These are phyloP conservation scores for Zasmidium cellare DNA, from an alignment of 2,329 filamentous ascomycete species.

Conservation along the genomic window DNA sequence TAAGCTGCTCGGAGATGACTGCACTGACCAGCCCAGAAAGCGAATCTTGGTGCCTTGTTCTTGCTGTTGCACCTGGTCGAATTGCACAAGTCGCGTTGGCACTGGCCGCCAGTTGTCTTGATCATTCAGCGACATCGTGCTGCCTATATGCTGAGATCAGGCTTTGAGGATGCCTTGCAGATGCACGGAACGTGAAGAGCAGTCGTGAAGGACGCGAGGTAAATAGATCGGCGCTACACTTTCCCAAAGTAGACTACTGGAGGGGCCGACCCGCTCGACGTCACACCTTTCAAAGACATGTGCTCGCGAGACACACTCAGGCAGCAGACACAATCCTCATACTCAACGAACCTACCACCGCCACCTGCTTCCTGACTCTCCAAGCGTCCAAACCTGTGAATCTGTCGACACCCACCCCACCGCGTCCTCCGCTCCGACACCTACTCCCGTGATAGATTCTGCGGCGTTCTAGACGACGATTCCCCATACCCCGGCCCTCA, in stretches of 20 bases:
- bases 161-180: too few relatives aligned
- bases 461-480: background rate
- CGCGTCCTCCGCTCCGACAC: background rate
- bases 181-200: too few relatives aligned
- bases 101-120: slow-evolving; percentile 46
- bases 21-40: slow-evolving; percentile 82
- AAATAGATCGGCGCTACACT: background rate
- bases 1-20: slow-evolving; percentile 2
- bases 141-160: background rate
- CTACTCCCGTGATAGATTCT: background rate
- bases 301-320: background rate
- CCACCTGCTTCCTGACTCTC: background rate
- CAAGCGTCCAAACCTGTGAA: background rate
- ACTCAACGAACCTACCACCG: background rate
- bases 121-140: slow-evolving; percentile 13
- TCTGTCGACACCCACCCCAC: background rate
- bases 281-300: background rate
- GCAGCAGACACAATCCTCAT: background rate
- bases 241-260: background rate
- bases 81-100: slow-evolving; percentile 54
- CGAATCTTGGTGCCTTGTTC: slow-evolving; percentile 73
- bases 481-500: background rate
- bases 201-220: background rate
- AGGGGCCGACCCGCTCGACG: background rate
- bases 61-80: slow-evolving; percentile 43